Evolutionary conservation across 2,329 filamentous ascomycete species (phyloP).

Genomic region (Oidium heveae): DNA sequence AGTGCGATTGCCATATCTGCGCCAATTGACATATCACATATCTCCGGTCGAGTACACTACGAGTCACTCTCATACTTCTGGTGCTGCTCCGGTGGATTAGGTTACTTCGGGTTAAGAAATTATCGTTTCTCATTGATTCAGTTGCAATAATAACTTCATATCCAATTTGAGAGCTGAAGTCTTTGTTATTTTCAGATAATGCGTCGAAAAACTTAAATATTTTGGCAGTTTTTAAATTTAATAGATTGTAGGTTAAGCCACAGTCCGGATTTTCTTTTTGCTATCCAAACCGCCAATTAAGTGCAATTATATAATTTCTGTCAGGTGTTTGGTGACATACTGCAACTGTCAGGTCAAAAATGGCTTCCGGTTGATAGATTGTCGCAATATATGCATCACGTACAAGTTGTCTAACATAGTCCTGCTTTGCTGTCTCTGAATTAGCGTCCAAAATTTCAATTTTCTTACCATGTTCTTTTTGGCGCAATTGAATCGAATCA

Average conservation of each 20-base stretch:
- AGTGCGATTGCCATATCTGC: not conserved
- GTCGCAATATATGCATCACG: not conserved
- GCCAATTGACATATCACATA: not conserved
- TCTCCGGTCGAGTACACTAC: not conserved
- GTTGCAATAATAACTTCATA: not conserved
- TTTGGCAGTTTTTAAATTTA: not conserved
- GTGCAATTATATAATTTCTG: not conserved
- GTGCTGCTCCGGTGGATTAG: not conserved
- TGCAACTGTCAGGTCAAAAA: conserved; percentile 2
- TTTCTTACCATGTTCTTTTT: conserved; percentile 1
- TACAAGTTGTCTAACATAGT: not conserved
- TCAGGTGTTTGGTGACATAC: not conserved
- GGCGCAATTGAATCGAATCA: not conserved
- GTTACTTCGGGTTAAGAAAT: not conserved
- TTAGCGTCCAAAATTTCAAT: not conserved
- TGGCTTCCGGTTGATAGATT: conserved; percentile 1
- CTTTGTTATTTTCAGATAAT: not conserved
- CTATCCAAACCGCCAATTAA: not conserved
- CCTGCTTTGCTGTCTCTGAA: not conserved
- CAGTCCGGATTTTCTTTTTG: not conserved
- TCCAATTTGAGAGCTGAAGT: not conserved
- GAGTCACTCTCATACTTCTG: not conserved
- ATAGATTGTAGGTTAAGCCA: not conserved
- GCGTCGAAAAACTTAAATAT: not conserved
- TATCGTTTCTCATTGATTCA: not conserved